Evolutionary conservation across 345 rosid species (phyloP).

Genomic region (Ceriops tagal): DNA sequence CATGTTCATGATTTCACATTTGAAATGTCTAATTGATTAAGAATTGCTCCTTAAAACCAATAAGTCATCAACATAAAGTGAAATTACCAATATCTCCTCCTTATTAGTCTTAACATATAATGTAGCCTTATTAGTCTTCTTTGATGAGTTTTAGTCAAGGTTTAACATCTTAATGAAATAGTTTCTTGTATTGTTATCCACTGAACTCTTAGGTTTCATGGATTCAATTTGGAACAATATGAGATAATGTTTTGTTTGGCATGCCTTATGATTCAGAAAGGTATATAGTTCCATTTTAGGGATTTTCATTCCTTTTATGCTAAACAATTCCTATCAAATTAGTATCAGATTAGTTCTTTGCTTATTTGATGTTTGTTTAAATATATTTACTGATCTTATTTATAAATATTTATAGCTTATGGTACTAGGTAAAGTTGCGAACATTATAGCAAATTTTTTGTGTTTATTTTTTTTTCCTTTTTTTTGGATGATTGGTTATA

Average conservation of each 20-base stretch:
- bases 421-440: neutral
- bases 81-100: no score
- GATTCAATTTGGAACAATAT: slow-evolving; percentile 83
- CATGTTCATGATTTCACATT: no score
- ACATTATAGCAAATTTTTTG: neutral
- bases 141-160: slow-evolving; percentile 12
- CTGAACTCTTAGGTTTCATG: slow-evolving; percentile 68
- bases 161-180: slow-evolving; percentile 13
- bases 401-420: neutral
- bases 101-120: no score
- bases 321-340: neutral
- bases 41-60: no score
- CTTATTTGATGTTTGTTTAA: neutral
- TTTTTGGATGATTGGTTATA: no score
- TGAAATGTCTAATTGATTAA: no score
- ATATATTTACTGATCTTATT: neutral
- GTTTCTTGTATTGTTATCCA: slow-evolving; percentile 19
- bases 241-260: slow-evolving; percentile 73
- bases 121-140: neutral
- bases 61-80: no score
- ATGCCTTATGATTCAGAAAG: slow-evolving; percentile 58
- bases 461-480: neutral
- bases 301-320: neutral
- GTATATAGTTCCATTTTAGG: slow-evolving; percentile 27
- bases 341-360: neutral